Evolutionary conservation across 176 grass and related monocot species (phyloP), one percentile per base, ranked within the genome.

Genomic region (Puccinellia tenuiflora): DNA sequence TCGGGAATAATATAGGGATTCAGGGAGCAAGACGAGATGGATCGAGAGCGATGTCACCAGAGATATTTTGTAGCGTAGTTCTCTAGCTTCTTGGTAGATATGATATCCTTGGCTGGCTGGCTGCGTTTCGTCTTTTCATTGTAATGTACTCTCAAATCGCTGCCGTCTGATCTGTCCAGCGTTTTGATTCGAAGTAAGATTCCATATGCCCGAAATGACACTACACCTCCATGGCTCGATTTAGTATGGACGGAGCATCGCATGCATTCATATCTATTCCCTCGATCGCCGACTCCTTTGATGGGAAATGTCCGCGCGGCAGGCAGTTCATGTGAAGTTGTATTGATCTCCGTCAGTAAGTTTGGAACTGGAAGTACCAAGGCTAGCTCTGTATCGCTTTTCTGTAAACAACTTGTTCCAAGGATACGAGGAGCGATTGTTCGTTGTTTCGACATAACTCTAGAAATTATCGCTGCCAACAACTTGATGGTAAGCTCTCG

Each of bases 141-240:
- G 15, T 16, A 73, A 31, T 29, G 24, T 79, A 31, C 17, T 50
- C 60, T 90, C 64, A 82, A 18, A 52, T 86, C 64, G 40, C 35
- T 48, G 60, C 80, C 48, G 31, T 33, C 67, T 40, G 68, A 85
- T 80, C 38, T 22, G 72, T 68, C 38, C 30, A 50, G 35, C 16
- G 54, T 53, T 86, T 46, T 86, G 74, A 74, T 79, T 73, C 40
- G 80, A 76, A 78, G 38, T 89, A 85, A 90, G 79, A 90, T 90
- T 90, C 79, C 55, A 37, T 48, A 24, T 83, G 73, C 79, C 29
- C 56, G 79, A 79, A 79, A 57, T 73, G 68, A 72, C 68, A 47
- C 10, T 0, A 40, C 68, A 26, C 39, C 6, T 43, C 38, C 9
- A 64, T 85, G 29, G 38, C 47, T 40, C 28, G 3, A 46, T 86